These are phyloP conservation scores for Talaromyces nanjingensis DNA, from an alignment of 495 filamentous ascomycete genomes.

Conservation along the genomic window DNA sequence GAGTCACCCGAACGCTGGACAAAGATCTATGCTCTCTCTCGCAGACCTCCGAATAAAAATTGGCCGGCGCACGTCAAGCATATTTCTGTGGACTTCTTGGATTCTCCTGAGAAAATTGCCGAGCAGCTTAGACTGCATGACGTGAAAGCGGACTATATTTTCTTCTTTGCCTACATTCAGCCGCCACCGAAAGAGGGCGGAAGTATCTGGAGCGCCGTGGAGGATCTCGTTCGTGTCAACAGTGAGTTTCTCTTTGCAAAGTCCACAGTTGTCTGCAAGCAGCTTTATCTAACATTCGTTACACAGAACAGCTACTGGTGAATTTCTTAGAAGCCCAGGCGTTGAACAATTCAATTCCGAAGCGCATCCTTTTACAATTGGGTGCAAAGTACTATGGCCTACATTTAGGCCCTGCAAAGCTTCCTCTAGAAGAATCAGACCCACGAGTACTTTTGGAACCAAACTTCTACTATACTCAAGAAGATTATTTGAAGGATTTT, in stretches of 20 bases:
- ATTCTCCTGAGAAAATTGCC: conserved; percentile 31
- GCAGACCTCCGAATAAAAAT: conserved; percentile 27
- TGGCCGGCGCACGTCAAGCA: conserved; percentile 33
- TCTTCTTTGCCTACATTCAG: conserved; percentile 51
- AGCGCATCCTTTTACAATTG: conserved; percentile 44
- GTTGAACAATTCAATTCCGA: conserved; percentile 32
- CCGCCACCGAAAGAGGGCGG: conserved; percentile 26
- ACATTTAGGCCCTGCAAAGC: conserved; percentile 21
- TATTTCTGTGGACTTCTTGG: conserved; percentile 41
- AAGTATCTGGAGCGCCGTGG: conserved; percentile 37
- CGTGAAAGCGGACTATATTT: conserved; percentile 40
- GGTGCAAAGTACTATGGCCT: conserved; percentile 40
- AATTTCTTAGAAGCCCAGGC: conserved; percentile 41
- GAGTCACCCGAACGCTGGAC: conserved; percentile 40
- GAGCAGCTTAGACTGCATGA: conserved; percentile 23
- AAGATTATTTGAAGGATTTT: conserved; percentile 20
- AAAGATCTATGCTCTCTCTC: conserved; percentile 44
- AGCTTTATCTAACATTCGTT: conserved; percentile 10
- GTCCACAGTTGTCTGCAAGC: not conserved
- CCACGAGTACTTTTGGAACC: conserved; percentile 18
- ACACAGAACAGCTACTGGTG: conserved; percentile 25
- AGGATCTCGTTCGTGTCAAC: conserved; percentile 38
- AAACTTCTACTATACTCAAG: conserved; percentile 31
- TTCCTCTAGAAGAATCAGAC: conserved; percentile 19
- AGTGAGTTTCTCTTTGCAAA: conserved; percentile 19